Evolutionary conservation across 176 grass and related monocot species (phyloP).

Genomic region (Musa troglodytarum): DNA sequence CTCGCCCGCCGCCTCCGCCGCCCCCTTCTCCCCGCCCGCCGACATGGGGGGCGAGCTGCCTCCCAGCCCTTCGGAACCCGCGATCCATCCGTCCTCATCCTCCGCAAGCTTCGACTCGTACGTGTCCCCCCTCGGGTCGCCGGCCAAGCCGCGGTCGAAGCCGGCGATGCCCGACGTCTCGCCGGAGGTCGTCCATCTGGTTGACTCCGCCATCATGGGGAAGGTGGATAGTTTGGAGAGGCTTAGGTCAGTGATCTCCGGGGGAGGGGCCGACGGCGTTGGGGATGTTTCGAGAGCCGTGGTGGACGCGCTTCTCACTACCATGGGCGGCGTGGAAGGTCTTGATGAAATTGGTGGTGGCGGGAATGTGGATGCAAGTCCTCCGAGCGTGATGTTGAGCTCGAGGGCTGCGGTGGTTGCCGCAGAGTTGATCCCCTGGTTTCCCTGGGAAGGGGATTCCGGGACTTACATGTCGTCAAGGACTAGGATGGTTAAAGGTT

Average conservation of each 20-base stretch:
- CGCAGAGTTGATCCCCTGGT: constrained; percentile 50
- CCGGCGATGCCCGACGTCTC: constrained; percentile 43
- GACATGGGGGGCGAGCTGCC: background rate
- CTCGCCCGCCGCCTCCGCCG: constrained; percentile 5
- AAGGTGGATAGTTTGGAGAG: constrained; percentile 30
- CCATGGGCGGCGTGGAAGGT: constrained; percentile 78
- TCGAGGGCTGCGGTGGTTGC: constrained; percentile 50
- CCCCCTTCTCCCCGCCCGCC: background rate
- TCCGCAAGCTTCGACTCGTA: constrained; percentile 4
- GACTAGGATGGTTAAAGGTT: constrained; percentile 53
- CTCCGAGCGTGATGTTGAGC: constrained; percentile 66
- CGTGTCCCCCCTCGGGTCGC: constrained; percentile 3
- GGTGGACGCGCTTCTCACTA: constrained; percentile 68
- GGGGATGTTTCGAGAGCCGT: constrained; percentile 47
- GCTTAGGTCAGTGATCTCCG: constrained; percentile 39
- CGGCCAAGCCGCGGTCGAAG: constrained; percentile 16
- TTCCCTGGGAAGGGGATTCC: constrained; percentile 65
- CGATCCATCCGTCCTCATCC: constrained; percentile 8
- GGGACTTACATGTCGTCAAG: constrained; percentile 48
- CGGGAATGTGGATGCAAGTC: constrained; percentile 21
- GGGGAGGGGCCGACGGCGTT: constrained; percentile 21
- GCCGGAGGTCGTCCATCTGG: constrained; percentile 50
- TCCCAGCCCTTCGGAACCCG: constrained; percentile 5
- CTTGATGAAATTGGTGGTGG: constrained; percentile 36
- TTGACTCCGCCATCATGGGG: constrained; percentile 84